These are phyloP conservation scores for Quercus glauca DNA, from an alignment of 306 rosid species.

Conservation along the genomic window DNA sequence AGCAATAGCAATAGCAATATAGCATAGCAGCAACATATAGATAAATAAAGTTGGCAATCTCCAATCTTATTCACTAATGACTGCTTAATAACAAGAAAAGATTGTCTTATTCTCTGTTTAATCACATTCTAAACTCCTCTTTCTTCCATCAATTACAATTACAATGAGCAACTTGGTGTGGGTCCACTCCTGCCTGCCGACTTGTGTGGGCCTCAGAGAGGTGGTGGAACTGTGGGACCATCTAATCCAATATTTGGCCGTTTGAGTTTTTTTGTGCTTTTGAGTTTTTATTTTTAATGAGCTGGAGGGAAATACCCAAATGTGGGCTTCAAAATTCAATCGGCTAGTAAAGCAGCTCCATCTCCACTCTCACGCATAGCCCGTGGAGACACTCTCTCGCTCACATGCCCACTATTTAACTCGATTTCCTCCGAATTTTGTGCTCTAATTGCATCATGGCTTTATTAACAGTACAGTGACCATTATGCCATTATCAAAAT, in stretches of 20 bases:
- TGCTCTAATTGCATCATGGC: no score
- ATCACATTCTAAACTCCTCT: constrained; percentile 13
- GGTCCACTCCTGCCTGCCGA: background rate
- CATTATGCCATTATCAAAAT: no score
- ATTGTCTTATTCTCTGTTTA: constrained; percentile 33
- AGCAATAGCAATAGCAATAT: background rate
- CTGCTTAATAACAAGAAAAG: constrained; percentile 26
- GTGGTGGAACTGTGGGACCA: background rate
- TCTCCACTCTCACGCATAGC: no score
- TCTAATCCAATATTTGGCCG: background rate
- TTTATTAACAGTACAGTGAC: no score
- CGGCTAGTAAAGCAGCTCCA: no score
- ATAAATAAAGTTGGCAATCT: no score
- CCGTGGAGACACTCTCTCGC: no score
- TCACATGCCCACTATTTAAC: no score
- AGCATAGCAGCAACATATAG: no score
- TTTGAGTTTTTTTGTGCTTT: background rate
- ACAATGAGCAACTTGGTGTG: background rate
- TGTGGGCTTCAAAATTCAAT: background rate
- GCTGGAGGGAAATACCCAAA: background rate
- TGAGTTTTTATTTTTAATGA: background rate
- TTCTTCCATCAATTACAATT: no score
- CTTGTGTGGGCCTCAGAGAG: background rate
- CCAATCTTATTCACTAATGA: constrained; percentile 18
- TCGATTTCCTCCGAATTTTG: no score